phyloP scores from a whole-genome alignment of 345 rosid species.

The Eucalyptus albens region DNA sequence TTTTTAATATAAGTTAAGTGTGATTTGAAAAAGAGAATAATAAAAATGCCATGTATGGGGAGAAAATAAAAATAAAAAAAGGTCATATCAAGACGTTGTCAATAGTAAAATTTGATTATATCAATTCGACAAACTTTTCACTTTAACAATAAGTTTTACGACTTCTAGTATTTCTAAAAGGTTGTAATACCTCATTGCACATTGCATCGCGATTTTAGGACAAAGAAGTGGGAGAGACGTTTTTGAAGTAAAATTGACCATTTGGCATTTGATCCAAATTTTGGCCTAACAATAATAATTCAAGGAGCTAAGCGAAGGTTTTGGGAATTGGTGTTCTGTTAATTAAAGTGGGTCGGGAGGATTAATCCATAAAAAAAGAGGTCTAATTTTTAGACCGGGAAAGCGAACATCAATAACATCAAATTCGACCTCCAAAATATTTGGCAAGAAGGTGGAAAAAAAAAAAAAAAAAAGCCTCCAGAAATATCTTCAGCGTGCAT shows the following conservation, averaged over 20 bases:
- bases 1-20: neutral
- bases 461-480: neutral
- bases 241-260: neutral
- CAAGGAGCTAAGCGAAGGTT: neutral
- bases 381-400: neutral
- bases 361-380: too few relatives aligned
- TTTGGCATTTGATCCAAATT: neutral
- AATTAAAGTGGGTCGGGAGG: neutral
- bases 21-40: neutral
- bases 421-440: neutral
- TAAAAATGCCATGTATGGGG: neutral
- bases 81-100: too few relatives aligned
- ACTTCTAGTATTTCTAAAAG: neutral
- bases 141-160: neutral
- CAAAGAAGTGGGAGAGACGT: neutral
- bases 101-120: neutral
- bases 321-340: neutral
- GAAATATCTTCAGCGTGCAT: neutral
- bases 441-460: neutral
- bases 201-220: fast-evolving
- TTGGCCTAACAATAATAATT: neutral
- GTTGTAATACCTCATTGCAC: neutral
- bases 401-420: neutral
- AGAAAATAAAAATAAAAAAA: neutral
- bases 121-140: neutral